phyloP scores from a whole-genome alignment of 495 filamentous ascomycete species.

The Penicillium alfredii region DNA sequence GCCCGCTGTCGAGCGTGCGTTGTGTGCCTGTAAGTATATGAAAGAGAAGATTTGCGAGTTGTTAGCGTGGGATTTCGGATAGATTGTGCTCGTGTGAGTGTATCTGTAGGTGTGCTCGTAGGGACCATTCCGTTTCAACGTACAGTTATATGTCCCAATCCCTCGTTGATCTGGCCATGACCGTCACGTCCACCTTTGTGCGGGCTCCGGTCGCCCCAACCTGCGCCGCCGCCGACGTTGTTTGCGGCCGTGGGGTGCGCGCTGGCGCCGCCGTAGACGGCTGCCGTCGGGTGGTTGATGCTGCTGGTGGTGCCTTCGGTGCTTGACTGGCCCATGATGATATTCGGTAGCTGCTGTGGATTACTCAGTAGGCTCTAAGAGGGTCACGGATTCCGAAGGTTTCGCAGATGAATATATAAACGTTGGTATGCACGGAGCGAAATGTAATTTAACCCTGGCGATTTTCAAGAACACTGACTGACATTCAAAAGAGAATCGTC shows the following conservation, averaged over 20 bases:
- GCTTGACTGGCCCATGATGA: conserved; percentile 11
- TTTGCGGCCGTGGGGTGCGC: conserved; percentile 31
- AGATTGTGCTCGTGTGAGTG: background rate
- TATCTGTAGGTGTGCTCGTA: too few species aligned
- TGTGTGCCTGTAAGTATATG: conserved; percentile 12
- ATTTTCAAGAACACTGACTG: too few species aligned
- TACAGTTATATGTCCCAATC: conserved; percentile 26
- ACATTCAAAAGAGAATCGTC: too few species aligned
- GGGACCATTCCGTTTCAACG: too few species aligned
- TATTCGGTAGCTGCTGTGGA: too few species aligned
- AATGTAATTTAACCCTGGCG: too few species aligned
- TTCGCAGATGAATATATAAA: too few species aligned
- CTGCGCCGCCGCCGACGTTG: conserved; percentile 17
- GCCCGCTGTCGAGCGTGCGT: conserved; percentile 23
- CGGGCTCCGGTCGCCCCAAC: conserved; percentile 18
- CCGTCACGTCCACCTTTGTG: conserved; percentile 14
- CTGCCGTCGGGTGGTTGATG: conserved; percentile 10
- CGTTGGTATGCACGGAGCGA: too few species aligned
- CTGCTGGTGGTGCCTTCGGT: conserved; percentile 1
- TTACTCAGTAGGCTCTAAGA: too few species aligned
- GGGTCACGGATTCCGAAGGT: too few species aligned
- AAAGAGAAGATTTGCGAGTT: background rate
- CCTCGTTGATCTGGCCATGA: conserved; percentile 11
- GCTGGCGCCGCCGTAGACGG: conserved; percentile 25
- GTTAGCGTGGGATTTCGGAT: background rate